Evolutionary conservation across 352 stramenopile genomes (phyloP), one percentile per base, ranked within the genome.

Genomic region (Elongisporangium senticosum): DNA sequence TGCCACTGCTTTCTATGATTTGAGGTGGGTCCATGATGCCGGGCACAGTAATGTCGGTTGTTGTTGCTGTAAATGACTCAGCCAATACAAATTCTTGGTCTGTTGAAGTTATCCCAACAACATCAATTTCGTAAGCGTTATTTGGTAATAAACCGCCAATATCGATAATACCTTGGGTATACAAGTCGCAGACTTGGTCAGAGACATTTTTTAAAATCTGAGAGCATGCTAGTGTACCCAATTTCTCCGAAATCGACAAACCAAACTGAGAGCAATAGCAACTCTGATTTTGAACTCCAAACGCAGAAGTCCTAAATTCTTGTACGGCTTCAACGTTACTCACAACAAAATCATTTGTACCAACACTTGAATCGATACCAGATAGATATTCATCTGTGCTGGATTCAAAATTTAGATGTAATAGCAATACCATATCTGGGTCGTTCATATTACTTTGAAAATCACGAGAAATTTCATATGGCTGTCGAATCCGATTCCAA

Each of bases 241-340:
- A 33, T 15, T 7, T 52, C 14, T 8, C 7, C 17, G 49, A 37
- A 19, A 0, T 22, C 0, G 19, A 6, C 5, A 22, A 21, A 7
- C 19, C 23, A 22, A 63, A 67, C 15, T 79, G 65, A 17, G 62
- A 61, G 51, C 79, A 88, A 47, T 72, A 78, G 43, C 78, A 88
- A 0, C 19, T 53, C 21, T 70, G 65, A 33, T 73, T 53, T 37
- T 37, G 49, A 26, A 86, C 49, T 5, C 73, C 77, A 55, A 83
- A 71, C 2, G 54, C 19, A 4, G 53, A 50, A 14, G 72, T 65
- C 0, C 54, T 26, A 8, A 58, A 63, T 2, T 53, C 53, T 0
- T 50, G 55, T 1, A 54, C 51, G 7, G 53, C 39, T 40, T 67
- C 51, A 10, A 80, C 68, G 43, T 64, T 47, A 37, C 72, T 61